phyloP scores from a whole-genome alignment of 1,284 basidiomycete species.

The Rhodotorula sp. region DNA sequence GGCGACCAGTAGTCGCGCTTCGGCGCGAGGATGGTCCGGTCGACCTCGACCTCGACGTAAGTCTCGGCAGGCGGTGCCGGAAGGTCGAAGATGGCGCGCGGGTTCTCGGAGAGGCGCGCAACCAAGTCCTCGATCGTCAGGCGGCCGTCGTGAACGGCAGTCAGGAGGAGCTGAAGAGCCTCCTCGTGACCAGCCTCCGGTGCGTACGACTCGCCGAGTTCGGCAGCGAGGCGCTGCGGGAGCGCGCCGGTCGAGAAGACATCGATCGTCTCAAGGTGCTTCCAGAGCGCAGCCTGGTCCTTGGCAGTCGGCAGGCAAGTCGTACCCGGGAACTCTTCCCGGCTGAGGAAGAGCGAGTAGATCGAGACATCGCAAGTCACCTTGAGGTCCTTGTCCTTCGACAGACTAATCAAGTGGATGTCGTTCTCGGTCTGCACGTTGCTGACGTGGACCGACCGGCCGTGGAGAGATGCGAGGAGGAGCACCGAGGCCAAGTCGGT shows the following conservation, averaged over 20 bases:
- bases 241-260: constrained; percentile 84
- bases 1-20: constrained; percentile 73
- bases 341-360: constrained; percentile 86
- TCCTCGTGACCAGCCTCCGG: constrained; percentile 82
- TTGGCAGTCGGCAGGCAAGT: constrained; percentile 68
- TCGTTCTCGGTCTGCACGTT: constrained; percentile 87
- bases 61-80: constrained; percentile 77
- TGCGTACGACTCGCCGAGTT: constrained; percentile 65
- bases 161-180: constrained; percentile 80
- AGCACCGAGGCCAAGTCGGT: constrained; percentile 91
- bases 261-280: constrained; percentile 79
- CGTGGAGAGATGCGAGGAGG: constrained; percentile 86
- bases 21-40: constrained; percentile 60
- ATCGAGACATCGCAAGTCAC: constrained; percentile 96
- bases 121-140: constrained; percentile 82
- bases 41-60: constrained; percentile 88
- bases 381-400: constrained; percentile 89
- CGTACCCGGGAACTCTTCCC: constrained; percentile 67
- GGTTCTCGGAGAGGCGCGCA: constrained; percentile 81
- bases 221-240: constrained; percentile 73
- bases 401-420: constrained; percentile 83
- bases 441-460: constrained; percentile 87
- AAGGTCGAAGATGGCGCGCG: constrained; percentile 84
- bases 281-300: constrained; percentile 85
- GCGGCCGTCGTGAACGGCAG: constrained; percentile 75